phyloP scores from a whole-genome alignment of 1,139 yeast genomes.

The Suhomyces coccinellae region DNA sequence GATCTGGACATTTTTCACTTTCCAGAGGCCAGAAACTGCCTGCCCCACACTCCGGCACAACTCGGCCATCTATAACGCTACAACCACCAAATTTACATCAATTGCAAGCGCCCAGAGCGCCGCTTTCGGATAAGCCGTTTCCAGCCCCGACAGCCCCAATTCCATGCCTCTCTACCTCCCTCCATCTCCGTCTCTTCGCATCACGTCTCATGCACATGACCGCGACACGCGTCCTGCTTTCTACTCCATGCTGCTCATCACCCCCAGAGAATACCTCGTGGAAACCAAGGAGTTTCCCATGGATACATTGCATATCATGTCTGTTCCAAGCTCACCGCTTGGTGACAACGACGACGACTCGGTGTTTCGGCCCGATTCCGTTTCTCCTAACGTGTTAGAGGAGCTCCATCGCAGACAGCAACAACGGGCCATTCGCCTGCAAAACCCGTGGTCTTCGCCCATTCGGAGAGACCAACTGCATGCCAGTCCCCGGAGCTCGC shows the following conservation, averaged over 20 bases:
- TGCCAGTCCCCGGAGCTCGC: neutral
- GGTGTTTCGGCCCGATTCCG: neutral
- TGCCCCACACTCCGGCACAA: too few species aligned
- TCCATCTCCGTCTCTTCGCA: too few species aligned
- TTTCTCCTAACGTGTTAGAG: slow-evolving; percentile 10
- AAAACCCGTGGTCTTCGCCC: slow-evolving; percentile 12
- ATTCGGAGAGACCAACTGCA: neutral
- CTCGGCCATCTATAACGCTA: too few species aligned
- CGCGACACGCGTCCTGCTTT: slow-evolving; percentile 1
- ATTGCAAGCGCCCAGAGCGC: too few species aligned
- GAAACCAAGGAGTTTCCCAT: slow-evolving; percentile 14
- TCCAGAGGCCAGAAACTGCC: too few species aligned
- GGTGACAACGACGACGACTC: neutral
- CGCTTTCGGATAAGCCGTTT: too few species aligned
- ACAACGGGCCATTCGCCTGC: slow-evolving; percentile 10
- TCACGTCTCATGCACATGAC: neutral
- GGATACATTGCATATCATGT: slow-evolving; percentile 14
- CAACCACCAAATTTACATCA: too few species aligned
- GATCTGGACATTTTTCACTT: neutral
- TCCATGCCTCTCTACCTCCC: too few species aligned
- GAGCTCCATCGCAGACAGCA: slow-evolving; percentile 13
- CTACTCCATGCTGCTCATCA: neutral
- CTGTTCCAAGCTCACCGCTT: slow-evolving; percentile 15
- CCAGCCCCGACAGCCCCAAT: too few species aligned
- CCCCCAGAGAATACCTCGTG: slow-evolving; percentile 10